A percentile compares a stretch with the other conserved stretches of the same genome.
phyloP scores from a whole-genome alignment of 306 rosid species.

The Acacia crassicarpa region DNA sequence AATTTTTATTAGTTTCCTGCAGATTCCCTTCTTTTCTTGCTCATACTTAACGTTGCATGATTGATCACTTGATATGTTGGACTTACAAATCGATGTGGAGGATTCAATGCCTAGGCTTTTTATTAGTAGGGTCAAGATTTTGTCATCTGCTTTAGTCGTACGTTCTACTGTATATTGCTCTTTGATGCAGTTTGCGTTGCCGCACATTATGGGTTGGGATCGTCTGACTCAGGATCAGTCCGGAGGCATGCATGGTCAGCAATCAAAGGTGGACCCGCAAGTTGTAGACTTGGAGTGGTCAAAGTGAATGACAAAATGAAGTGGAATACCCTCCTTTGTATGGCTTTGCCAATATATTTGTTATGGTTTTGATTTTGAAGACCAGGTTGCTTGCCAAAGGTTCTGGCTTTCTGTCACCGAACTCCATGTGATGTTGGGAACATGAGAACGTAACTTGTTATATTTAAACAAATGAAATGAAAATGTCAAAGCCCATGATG shows the following conservation, averaged over 20 bases:
- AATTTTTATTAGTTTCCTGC: background rate
- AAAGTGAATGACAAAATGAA: conserved; percentile 47
- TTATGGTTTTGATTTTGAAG: conserved; percentile 20
- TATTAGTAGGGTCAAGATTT: background rate
- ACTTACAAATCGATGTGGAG: conserved; percentile 1
- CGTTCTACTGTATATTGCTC: background rate
- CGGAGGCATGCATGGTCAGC: conserved; percentile 32
- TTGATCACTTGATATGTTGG: background rate
- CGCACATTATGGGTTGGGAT: conserved; percentile 92
- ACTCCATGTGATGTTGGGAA: background rate
- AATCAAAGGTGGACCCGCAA: conserved; percentile 38
- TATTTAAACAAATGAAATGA: background rate
- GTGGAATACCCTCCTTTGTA: conserved; percentile 23
- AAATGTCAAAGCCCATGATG: background rate
- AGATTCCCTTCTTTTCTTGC: background rate
- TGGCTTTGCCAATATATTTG: conserved; percentile 26
- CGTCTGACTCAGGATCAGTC: conserved; percentile 50
- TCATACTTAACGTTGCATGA: background rate
- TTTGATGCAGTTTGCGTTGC: conserved; percentile 75
- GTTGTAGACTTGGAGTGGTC: conserved; percentile 73
- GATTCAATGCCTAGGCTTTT: background rate
- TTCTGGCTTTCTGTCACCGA: background rate
- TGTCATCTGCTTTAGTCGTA: background rate
- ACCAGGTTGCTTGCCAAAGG: conserved; percentile 6
- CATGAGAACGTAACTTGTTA: conserved; percentile 19